Percentiles rank a stretch among this genome's conserved stretches.
These are phyloP conservation scores for Lithohypha guttulata DNA, from an alignment of 2,329 filamentous ascomycete species.

Conservation along the genomic window DNA sequence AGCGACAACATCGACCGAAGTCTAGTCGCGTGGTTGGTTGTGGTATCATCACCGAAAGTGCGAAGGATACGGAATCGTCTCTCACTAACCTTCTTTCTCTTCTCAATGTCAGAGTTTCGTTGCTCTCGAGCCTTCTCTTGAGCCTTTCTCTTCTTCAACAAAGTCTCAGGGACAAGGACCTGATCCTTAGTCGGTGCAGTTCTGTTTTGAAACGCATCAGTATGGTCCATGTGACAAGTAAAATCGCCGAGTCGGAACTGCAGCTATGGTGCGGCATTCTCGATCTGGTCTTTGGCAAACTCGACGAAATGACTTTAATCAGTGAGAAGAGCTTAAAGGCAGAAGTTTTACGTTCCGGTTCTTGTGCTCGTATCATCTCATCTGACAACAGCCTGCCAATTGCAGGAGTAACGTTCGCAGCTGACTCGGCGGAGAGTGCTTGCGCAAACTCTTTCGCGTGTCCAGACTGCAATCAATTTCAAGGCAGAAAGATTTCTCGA, in stretches of 20 bases:
- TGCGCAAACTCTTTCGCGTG: constrained; percentile 13
- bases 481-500: constrained; percentile 53
- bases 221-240: constrained; percentile 66
- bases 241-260: constrained; percentile 84
- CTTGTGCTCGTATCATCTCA: constrained; percentile 43
- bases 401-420: constrained; percentile 34
- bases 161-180: constrained; percentile 95
- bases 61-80: constrained; percentile 26
- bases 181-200: constrained; percentile 89
- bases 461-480: constrained; percentile 58
- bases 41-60: constrained; percentile 70
- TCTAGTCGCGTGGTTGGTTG: constrained; percentile 86
- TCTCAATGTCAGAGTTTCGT: constrained; percentile 64
- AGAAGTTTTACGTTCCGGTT: constrained; percentile 17
- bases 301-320: constrained; percentile 73
- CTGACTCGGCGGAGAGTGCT: constrained; percentile 17
- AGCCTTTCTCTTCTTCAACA: constrained; percentile 99
- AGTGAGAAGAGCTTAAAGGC: constrained; percentile 46
- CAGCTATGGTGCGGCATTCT: constrained; percentile 87
- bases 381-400: constrained; percentile 62
- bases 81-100: constrained; percentile 77
- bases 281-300: constrained; percentile 58
- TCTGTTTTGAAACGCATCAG: constrained; percentile 50
- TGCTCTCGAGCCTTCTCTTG: constrained; percentile 98
- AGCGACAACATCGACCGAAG: constrained; percentile 91